Conservation (phyloP, 257 asterid species). For the Forsythia viridissima region DNA sequence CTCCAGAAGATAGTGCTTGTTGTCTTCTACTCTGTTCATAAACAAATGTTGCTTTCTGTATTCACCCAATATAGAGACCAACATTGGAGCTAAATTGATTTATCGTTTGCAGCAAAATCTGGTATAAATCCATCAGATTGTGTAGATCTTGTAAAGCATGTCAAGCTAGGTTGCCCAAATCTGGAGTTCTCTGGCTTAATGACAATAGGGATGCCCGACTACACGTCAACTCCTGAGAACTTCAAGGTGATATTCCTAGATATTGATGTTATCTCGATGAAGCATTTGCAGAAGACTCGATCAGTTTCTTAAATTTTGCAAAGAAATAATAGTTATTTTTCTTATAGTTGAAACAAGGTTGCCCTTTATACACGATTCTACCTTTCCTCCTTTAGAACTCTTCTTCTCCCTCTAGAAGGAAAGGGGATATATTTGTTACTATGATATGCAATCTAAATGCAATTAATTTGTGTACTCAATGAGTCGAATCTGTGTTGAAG, state of each 20-base stretch:
- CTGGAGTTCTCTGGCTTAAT: slow-evolving; percentile 87
- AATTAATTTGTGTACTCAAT: slow-evolving; percentile 5
- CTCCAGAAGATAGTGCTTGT: background rate
- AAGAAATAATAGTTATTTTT: background rate
- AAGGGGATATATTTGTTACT: slow-evolving; percentile 3
- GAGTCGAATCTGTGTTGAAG: background rate
- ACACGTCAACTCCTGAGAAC: slow-evolving; percentile 85
- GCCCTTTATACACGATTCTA: background rate
- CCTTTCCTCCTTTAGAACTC: background rate
- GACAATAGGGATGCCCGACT: slow-evolving; percentile 94
- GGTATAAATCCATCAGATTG: slow-evolving; percentile 78
- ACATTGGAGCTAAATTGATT: slow-evolving; percentile 16
- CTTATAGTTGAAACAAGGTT: background rate
- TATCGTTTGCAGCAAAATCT: slow-evolving; percentile 69
- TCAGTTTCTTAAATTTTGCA: background rate
- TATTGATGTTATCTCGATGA: slow-evolving; percentile 7
- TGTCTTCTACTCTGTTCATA: slow-evolving; percentile 7
- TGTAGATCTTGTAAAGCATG: slow-evolving; percentile 67
- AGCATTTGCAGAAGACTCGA: background rate
- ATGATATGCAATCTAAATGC: background rate
- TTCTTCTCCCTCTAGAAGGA: background rate
- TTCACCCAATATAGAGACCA: background rate
- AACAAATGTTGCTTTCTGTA: background rate
- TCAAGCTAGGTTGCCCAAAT: slow-evolving; percentile 62
- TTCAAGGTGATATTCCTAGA: slow-evolving; percentile 55